Evolutionary conservation across 2,329 filamentous ascomycete genomes (phyloP), one percentile per base, ranked within the genome.

Genomic region (Colletotrichum theobromicola): DNA sequence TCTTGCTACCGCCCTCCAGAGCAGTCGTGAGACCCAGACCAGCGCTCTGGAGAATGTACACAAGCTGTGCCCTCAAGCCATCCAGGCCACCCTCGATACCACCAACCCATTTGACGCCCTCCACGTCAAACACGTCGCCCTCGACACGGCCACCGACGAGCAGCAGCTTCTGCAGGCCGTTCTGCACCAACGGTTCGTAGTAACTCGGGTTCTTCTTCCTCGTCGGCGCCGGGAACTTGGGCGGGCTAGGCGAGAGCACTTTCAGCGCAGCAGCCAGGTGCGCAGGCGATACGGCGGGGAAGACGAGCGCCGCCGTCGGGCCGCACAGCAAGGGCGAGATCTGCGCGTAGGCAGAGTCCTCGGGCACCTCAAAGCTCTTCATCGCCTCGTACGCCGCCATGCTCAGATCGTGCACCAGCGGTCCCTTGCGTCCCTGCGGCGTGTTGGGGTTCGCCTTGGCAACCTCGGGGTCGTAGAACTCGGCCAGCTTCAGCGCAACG

Each of bases 141-240:
- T 99, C 97, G 34, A 98, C 90, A 66, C 97, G 90, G 16, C 96
- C 96, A 67, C 95, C 97, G 16, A 99, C 86, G 37, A 99, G 85
- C 83, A 98, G 88, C 76, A 99, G 85, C 86, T 99, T 99, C 80
- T 95, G 92, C 78, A 99, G 83, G 9, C 94, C 97, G 77, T 87
- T 91, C 84, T 98, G 96, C 69, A 96, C 94, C 2, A 89, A 84
- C 0, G 91, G 89, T 70, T 98, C 96, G 83, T 98, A 90, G 84
- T 95, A 98, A 15, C 93, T 92, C 0, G 96, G 95, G 79, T 90
- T 95, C 79, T 91, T 93, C 83, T 90, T 93, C 75, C 95, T 90
- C 66, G 91, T 91, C 2, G 96, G 96, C 5, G 94, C 92, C 1
- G 95, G 93, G 83, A 98, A 98, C 7, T 90, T 87, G 4, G 92